Conservation (phyloP, 2,329 filamentous ascomycete genomes). For the Pseudogymnoascus sp. region DNA sequence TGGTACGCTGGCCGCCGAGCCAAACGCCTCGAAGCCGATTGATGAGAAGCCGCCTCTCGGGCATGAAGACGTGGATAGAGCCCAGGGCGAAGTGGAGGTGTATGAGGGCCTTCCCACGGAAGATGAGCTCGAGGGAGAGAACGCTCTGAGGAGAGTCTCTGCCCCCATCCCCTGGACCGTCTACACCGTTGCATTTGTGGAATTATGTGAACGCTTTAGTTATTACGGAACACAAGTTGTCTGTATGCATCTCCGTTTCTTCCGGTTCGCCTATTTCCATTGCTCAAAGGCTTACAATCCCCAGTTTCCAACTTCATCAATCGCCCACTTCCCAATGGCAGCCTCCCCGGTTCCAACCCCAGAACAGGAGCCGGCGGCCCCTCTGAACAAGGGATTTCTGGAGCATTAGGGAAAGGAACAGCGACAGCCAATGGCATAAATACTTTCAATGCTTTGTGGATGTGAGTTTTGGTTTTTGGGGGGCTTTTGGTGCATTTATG, state of each 20-base stretch:
- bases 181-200: slow-evolving; percentile 51
- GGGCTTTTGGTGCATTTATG: no score
- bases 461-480: slow-evolving; percentile 1
- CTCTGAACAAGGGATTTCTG: slow-evolving; percentile 27
- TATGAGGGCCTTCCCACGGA: slow-evolving; percentile 9
- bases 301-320: slow-evolving; percentile 45
- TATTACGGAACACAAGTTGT: slow-evolving; percentile 56
- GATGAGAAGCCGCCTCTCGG: background rate
- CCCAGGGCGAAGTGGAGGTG: background rate
- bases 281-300: slow-evolving; percentile 18
- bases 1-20: background rate
- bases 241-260: slow-evolving; percentile 35
- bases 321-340: slow-evolving; percentile 36
- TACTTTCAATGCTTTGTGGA: slow-evolving; percentile 33
- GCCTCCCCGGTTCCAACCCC: slow-evolving; percentile 14
- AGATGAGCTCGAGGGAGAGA: slow-evolving; percentile 9
- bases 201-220: slow-evolving; percentile 56
- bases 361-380: slow-evolving; percentile 1
- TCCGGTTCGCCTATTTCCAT: background rate
- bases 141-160: slow-evolving; percentile 11
- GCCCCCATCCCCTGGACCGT: slow-evolving; percentile 20
- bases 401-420: slow-evolving; percentile 38
- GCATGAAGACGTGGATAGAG: background rate
- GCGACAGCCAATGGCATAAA: slow-evolving; percentile 40
- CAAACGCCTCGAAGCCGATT: background rate